These are phyloP conservation scores for Trichoderma oligosporum DNA, from an alignment of 2,329 filamentous ascomycete genomes.

Conservation along the genomic window DNA sequence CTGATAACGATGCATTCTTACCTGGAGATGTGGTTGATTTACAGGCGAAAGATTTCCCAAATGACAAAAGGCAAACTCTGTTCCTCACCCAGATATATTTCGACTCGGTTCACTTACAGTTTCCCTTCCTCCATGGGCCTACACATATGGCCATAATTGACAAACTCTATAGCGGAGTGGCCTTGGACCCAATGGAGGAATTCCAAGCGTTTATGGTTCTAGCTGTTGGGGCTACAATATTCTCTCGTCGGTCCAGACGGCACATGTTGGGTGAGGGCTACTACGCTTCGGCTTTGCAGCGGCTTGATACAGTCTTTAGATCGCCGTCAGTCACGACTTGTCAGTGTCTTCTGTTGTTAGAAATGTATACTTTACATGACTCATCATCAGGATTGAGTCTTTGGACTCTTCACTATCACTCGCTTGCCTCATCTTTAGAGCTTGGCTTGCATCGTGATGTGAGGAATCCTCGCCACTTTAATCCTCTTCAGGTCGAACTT, in stretches of 20 bases:
- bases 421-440: slow-evolving; percentile 48
- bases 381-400: slow-evolving; percentile 47
- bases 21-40: slow-evolving; percentile 36
- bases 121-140: slow-evolving; percentile 47
- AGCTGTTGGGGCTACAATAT: slow-evolving; percentile 45
- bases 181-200: slow-evolving; percentile 29
- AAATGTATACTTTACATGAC: slow-evolving; percentile 50
- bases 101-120: slow-evolving; percentile 44
- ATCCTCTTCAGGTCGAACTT: slow-evolving; percentile 50
- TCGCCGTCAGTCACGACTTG: slow-evolving; percentile 48
- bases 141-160: slow-evolving; percentile 40
- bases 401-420: slow-evolving; percentile 56
- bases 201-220: slow-evolving; percentile 54
- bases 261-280: slow-evolving; percentile 25
- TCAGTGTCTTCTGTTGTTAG: slow-evolving; percentile 45
- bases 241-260: slow-evolving; percentile 30
- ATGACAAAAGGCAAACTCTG: slow-evolving; percentile 10
- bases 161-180: slow-evolving; percentile 33
- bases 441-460: slow-evolving; percentile 50
- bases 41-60: slow-evolving; percentile 12
- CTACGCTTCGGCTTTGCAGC: slow-evolving; percentile 40
- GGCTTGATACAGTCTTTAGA: slow-evolving; percentile 44
- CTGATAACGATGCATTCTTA: slow-evolving; percentile 25
- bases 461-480: slow-evolving; percentile 40
- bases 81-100: slow-evolving; percentile 45